Conservation (phyloP, 2,329 filamentous ascomycete genomes). For the Colletotrichum chrysophilum region DNA sequence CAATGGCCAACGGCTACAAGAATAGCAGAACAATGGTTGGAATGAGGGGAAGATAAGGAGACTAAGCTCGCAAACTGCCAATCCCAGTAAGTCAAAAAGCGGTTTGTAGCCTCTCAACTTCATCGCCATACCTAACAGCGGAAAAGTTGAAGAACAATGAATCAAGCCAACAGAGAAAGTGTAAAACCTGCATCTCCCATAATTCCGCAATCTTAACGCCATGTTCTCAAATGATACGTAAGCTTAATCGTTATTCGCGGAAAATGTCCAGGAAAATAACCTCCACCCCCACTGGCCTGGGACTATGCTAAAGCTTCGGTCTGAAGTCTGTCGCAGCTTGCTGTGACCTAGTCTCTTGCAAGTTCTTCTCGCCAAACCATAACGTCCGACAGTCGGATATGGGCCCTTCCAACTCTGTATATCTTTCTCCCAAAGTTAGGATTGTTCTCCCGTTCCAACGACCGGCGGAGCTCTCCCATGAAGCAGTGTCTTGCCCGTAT, state of each 20-base stretch:
- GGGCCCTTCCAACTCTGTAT: neutral
- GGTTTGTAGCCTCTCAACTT: neutral
- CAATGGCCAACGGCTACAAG: neutral
- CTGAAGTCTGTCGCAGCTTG: neutral
- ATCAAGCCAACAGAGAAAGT: fast-evolving
- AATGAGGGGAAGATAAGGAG: neutral
- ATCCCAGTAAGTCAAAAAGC: neutral
- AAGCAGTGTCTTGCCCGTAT: neutral
- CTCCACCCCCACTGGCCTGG: neutral
- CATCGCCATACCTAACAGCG: neutral
- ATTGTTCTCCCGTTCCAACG: neutral
- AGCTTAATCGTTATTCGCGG: neutral
- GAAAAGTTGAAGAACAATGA: fast-evolving
- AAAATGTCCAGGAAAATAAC: neutral
- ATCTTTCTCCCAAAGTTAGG: neutral
- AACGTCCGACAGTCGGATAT: neutral
- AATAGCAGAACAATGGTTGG: neutral
- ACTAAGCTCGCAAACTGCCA: neutral
- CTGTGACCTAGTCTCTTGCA: neutral
- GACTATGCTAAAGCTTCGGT: neutral
- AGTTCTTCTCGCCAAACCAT: neutral
- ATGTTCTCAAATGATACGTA: neutral
- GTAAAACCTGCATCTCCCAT: neutral
- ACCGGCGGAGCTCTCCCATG: neutral
- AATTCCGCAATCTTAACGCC: neutral